phyloP scores from a whole-genome alignment of 2,329 filamentous ascomycete species.

The Hymenoscyphus scutula region DNA sequence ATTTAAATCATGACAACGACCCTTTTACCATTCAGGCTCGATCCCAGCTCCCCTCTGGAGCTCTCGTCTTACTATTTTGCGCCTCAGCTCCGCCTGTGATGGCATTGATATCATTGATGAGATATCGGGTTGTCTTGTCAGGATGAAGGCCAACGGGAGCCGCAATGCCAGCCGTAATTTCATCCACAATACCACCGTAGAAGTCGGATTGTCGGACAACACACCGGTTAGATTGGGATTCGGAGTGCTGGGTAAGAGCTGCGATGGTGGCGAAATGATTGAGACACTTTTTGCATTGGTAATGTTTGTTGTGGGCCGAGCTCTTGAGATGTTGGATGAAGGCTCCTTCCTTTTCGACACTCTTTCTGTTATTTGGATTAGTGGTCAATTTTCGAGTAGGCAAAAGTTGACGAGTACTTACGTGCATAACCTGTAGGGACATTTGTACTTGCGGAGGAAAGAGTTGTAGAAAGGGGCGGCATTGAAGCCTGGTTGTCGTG shows the following conservation, averaged over 20 bases:
- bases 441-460: conserved; percentile 29
- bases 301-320: conserved; percentile 38
- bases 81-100: background rate
- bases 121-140: conserved; percentile 37
- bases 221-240: conserved; percentile 43
- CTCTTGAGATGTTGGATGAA: conserved; percentile 43
- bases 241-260: conserved; percentile 47
- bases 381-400: background rate
- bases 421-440: conserved; percentile 30
- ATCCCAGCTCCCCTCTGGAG: background rate
- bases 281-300: conserved; percentile 47
- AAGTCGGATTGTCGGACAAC: conserved; percentile 41
- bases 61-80: background rate
- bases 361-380: conserved; percentile 11
- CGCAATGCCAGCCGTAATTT: conserved; percentile 40
- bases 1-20: too few species aligned
- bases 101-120: background rate
- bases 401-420: conserved; percentile 19
- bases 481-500: conserved; percentile 24
- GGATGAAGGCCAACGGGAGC: conserved; percentile 27
- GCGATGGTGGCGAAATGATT: conserved; percentile 41
- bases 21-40: background rate
- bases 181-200: conserved; percentile 39
- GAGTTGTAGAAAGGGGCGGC: conserved; percentile 21
- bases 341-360: conserved; percentile 1